Evolutionary conservation across 225 moss, liverwort and hornwort species (phyloP).

Genomic region (Pleurozium schreberi): DNA sequence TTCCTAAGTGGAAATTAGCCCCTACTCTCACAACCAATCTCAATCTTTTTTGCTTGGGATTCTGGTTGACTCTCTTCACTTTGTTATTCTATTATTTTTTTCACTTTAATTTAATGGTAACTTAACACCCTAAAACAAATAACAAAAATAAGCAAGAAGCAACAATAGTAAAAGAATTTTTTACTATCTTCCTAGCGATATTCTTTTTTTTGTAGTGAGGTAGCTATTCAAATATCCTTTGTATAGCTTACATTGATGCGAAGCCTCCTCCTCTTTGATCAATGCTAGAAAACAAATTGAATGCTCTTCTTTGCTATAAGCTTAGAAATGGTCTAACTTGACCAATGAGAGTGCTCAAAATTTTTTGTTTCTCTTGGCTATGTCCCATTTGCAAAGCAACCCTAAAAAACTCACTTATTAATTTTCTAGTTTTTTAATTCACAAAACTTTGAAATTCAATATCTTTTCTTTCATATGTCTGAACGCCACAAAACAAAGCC

Average conservation of each 20-base stretch:
- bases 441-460: no score
- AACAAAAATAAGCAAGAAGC: neutral
- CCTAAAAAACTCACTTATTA: no score
- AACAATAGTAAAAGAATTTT: neutral
- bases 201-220: neutral
- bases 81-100: neutral
- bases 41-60: rapidly evolving
- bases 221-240: neutral
- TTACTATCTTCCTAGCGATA: neutral
- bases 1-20: neutral
- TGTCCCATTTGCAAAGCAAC: no score
- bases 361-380: no score
- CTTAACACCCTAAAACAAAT: neutral
- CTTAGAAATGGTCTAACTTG: no score
- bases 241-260: neutral
- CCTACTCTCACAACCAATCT: neutral
- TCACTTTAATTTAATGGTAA: neutral
- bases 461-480: no score
- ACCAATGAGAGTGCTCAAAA: no score
- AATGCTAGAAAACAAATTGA: no score
- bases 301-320: no score
- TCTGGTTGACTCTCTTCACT: neutral
- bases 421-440: no score
- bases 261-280: no score
- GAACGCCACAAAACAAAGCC: no score